Base-by-base conservation (phyloP, 1,284 basidiomycete genomes). In the Malassezia sympodialis region DNA sequence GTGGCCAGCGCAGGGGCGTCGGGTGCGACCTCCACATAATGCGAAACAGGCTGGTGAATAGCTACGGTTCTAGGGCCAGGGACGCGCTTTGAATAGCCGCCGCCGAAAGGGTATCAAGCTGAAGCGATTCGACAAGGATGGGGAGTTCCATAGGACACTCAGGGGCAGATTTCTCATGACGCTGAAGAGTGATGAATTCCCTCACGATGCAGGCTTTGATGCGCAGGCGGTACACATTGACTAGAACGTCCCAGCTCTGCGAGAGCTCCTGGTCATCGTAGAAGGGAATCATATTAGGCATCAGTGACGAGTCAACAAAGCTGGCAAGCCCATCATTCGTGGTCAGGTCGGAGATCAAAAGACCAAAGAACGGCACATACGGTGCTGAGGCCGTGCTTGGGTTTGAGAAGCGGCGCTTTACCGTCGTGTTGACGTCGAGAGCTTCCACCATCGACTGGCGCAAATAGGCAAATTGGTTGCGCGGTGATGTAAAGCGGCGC, bases 381-480 rank as follows among this genome's bases (percentile, higher is more conserved):
- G 26, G 28, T 12, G 19, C 28, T 12, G 42, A 26, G 3, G 40
- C 4, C 17, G 40, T 19, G 28, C 32, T 35, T 8, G 37, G 21
- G 15, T 42, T 54, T 23, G 46, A 60, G 51, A 61, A 53, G 8
- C 57, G 40, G 26, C 63, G 61, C 39, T 56, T 56, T 24, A 62
- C 46, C 5, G 55, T 51, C 3, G 48, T 45, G 24, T 28, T 44
- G 12, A 39, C 48, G 10, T 69, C 64, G 17, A 57, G 45, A 12
- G 67, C 50, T 37, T 59, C 62, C 31, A 63, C 53, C 61, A 72
- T 68, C 12, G 68, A 65, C 10, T 63, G 62, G 8, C 72, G 63
- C 43, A 74, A 82, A 65, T 83, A 58, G 80, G 69, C 80, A 77
- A 90, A 93, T 72, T 88, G 84, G 48, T 84, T 82, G 7, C 78